Conservation (phyloP, 1,284 basidiomycete genomes). For the Trametes hirsuta region DNA sequence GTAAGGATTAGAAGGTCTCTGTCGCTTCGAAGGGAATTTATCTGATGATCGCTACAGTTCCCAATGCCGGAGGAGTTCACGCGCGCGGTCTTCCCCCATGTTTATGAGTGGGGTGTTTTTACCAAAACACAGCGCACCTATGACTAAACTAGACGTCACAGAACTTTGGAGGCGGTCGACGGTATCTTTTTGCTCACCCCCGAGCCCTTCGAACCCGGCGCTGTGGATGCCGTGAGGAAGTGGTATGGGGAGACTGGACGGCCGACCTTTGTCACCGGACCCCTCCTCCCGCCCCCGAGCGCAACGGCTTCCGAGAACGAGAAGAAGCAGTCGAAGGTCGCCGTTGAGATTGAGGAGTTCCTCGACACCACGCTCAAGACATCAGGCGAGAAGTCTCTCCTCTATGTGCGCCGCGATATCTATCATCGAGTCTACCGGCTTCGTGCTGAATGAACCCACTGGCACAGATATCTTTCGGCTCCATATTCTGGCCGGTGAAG, state of each 20-base stretch:
- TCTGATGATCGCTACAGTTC: not conserved
- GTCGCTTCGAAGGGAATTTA: no score
- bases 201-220: conserved; percentile 25
- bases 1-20: not conserved
- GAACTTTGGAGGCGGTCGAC: conserved; percentile 16
- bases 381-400: conserved; percentile 24
- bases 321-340: conserved; percentile 17
- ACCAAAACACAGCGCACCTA: not conserved
- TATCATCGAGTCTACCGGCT: no score
- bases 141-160: not conserved
- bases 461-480: conserved; percentile 23
- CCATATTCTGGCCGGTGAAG: conserved; percentile 23
- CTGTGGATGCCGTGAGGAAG: conserved; percentile 11
- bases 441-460: no score
- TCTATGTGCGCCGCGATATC: conserved; percentile 26
- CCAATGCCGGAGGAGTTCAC: not conserved
- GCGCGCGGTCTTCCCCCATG: not conserved
- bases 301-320: conserved; percentile 11
- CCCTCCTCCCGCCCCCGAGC: conserved; percentile 15
- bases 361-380: conserved; percentile 19
- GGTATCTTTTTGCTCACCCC: conserved; percentile 23
- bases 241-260: conserved; percentile 25
- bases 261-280: conserved; percentile 19
- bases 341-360: conserved; percentile 23
- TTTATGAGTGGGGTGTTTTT: not conserved